phyloP scores from a whole-genome alignment of 2,329 filamentous ascomycete species.

The Aspergillus versicolor region DNA sequence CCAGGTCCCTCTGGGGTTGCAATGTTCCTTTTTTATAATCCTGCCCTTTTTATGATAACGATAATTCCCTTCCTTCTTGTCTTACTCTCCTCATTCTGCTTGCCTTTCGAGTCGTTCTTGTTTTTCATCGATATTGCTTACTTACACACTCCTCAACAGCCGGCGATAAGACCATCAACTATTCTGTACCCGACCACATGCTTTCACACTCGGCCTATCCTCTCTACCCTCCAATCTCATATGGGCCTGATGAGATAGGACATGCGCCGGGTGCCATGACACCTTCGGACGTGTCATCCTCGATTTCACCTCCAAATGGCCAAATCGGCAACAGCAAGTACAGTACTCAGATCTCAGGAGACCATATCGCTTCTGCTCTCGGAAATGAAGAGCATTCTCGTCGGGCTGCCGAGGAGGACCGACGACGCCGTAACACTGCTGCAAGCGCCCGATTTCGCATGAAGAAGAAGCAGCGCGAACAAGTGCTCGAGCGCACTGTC shows the following conservation, averaged over 20 bases:
- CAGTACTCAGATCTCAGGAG: conserved; percentile 39
- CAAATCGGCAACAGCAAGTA: conserved; percentile 41
- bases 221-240: conserved; percentile 39
- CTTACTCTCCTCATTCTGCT: conserved; percentile 17
- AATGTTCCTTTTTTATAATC: conserved; percentile 10
- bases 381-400: conserved; percentile 71
- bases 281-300: conserved; percentile 44
- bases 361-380: conserved; percentile 47
- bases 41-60: conserved; percentile 9
- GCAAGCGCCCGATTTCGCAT: conserved; percentile 85
- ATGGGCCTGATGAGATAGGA: conserved; percentile 35
- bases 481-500: conserved; percentile 75
- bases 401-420: conserved; percentile 80
- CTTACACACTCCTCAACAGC: conserved; percentile 21
- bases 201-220: conserved; percentile 39
- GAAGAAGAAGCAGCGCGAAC: conserved; percentile 95
- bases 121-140: conserved; percentile 23
- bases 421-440: conserved; percentile 83
- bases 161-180: conserved; percentile 39
- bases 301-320: conserved; percentile 42
- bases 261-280: conserved; percentile 37
- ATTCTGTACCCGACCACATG: conserved; percentile 39
- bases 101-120: conserved; percentile 4
- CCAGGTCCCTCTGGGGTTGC: background rate
- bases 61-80: conserved; percentile 7